Evolutionary conservation across 2,329 filamentous ascomycete genomes (phyloP), one percentile per base, ranked within the genome.

Genomic region (Penicillium paneum): DNA sequence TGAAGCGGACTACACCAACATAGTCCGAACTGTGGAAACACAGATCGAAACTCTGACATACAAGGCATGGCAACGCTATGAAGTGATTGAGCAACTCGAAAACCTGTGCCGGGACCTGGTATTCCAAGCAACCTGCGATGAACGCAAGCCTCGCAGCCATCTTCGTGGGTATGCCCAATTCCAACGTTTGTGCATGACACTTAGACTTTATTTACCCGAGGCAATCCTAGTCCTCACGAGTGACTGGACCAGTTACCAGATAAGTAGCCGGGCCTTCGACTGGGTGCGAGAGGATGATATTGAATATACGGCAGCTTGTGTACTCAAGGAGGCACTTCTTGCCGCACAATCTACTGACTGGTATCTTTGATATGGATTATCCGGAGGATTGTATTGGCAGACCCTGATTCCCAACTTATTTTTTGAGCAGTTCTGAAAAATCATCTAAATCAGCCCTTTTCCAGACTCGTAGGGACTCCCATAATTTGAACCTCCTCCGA

Each of bases 151-250:
- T 49, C 47, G 36, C 15, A 42, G 11, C 3, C 21, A 42, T 19
- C 47, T 49, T 26, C 15, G 7, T 13, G 36, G 47, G 3, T 34
- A 49, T 28, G 19, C 29, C 8, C 47, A 42, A 10, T 49, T 49
- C 47, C 47, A 34, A 24, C 47, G 36, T 5, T 42, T 49, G 2
- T 49, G 6, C 11, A 34, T 43, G 47, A 49, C 47, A 4, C 47
- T 49, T 7, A 42, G 47, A 12, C 36, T 42, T 26, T 42, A 11
- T 4, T 17, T 49, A 26, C 47, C 47, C 0, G 38, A 43, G 21
- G 47, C 19, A 12, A 34, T 49, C n/a, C 13, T 43, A 1, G 11
- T 34, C 11, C 29, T 49, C 2, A 3, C 7, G 7, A 34, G 38
- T 15, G 17, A 49, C 8, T n/a, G 47, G 28, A 49, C 36, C 11